Evolutionary conservation across 306 rosid genomes (phyloP).

Genomic region (Hippophae rhamnoides): DNA sequence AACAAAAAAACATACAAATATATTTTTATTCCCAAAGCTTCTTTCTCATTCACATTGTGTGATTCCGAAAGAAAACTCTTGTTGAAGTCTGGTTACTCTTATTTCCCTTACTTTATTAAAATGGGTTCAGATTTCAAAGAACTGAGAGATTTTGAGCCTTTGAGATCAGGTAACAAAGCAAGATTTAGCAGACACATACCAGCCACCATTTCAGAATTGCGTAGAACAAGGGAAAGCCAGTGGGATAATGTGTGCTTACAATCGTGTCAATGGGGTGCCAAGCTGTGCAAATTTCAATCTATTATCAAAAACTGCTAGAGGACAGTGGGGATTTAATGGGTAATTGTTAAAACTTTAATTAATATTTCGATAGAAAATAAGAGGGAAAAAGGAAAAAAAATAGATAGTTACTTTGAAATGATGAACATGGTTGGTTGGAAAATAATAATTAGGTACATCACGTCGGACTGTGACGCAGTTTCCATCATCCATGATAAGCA

Average conservation of each 20-base stretch:
- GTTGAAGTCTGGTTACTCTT: too few species aligned
- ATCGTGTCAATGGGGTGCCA: constrained; percentile 80
- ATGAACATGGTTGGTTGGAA: not conserved
- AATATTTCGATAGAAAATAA: too few species aligned
- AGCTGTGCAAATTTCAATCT: constrained; percentile 73
- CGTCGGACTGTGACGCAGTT: constrained; percentile 89
- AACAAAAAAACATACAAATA: too few species aligned
- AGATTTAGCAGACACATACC: constrained; percentile 81
- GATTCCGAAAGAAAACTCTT: too few species aligned
- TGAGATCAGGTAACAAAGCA: constrained; percentile 51
- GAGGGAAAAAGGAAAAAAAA: too few species aligned
- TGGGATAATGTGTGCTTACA: constrained; percentile 92
- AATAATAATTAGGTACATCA: constrained; percentile 45
- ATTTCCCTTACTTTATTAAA: too few species aligned
- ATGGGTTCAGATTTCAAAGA: too few species aligned
- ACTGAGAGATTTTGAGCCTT: too few species aligned
- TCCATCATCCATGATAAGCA: constrained; percentile 41
- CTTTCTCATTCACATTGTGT: too few species aligned
- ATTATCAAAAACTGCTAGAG: constrained; percentile 46
- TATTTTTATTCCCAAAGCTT: too few species aligned
- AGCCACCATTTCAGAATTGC: constrained; percentile 83
- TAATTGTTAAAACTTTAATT: constrained; percentile 5
- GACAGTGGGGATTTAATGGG: constrained; percentile 74
- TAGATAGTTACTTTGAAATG: not conserved
- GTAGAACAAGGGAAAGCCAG: constrained; percentile 60